Evolutionary conservation across 192 early-diverging fungal species (phyloP), one percentile per base, ranked within the genome.

Genomic region (Coemansia furcata): DNA sequence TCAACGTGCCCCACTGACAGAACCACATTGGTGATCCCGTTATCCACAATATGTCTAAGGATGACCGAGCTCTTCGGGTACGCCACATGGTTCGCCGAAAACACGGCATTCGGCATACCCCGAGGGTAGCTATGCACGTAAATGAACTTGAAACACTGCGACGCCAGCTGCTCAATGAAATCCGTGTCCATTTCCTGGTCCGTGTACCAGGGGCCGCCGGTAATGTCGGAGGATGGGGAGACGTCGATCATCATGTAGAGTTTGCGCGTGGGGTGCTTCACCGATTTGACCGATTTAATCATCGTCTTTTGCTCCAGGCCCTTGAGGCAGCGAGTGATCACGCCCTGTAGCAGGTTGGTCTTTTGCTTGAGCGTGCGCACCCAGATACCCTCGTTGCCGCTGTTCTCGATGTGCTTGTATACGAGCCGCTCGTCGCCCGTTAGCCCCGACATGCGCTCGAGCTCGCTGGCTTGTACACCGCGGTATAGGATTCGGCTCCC

Each of bases 151-250:
- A 91, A 89, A 69, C 87, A 89, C 65, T 87, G 86, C 3, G 75
- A 65, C 33, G 88, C 85, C 26, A 98, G 68, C 63, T 85, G 86
- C 37, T 95, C 89, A 62, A 97, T 95, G 72, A 97, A 98, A 26
- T 94, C 90, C 5, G 85, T 86, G 84, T 97, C 95, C 69, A 97
- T 80, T 66, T 94, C 92, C 60, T 95, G 89, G 83, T 96, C 94
- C 6, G 92, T 94, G 73, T 92, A 98, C 91, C 92, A 98, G 9
- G 91, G 87, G 10, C 95, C 94, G 65, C 95, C 95, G 14, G 95
- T 96, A 29, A 97, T 84, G 54, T 97, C 95, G 21, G 85, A 84
- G 6, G 92, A 94, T 5, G 95, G 95, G 5, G 86, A 86, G 21
- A 95, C 57, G 49, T 94, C 88, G 65, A 83, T 89, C 10, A 97